Percentiles rank a stretch among this genome's conserved stretches.
Evolutionary conservation across 2,329 filamentous ascomycete genomes (phyloP).

Genomic region (Monosporascus cannonballus): DNA sequence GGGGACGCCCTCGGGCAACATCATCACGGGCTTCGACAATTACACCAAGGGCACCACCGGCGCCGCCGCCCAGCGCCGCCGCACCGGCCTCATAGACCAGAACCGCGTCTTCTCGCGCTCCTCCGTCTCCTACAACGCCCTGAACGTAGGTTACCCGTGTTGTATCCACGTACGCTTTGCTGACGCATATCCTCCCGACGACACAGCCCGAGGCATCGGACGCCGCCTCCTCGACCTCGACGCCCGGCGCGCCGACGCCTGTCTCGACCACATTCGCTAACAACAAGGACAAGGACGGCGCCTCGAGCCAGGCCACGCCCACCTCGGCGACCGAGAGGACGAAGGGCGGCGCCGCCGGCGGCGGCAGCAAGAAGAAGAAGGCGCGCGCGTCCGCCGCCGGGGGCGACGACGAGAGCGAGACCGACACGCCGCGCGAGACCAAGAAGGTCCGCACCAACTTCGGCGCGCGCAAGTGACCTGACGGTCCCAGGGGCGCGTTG

Average conservation of each 20-base stretch:
- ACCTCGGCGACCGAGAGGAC: slow-evolving; percentile 42
- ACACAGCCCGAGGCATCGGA: slow-evolving; percentile 35
- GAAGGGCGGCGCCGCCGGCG: slow-evolving; percentile 23
- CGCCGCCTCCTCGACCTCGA: slow-evolving; percentile 36
- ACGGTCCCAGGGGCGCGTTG: no score
- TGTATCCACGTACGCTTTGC: not conserved
- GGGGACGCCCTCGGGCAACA: slow-evolving; percentile 84
- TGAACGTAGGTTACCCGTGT: slow-evolving; percentile 24
- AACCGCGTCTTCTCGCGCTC: slow-evolving; percentile 69
- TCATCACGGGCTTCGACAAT: slow-evolving; percentile 95
- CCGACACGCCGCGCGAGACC: slow-evolving; percentile 39
- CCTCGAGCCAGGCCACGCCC: slow-evolving; percentile 49
- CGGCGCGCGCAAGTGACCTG: slow-evolving; percentile 44
- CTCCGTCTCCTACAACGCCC: slow-evolving; percentile 54
- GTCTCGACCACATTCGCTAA: slow-evolving; percentile 44
- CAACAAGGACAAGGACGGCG: slow-evolving; percentile 31
- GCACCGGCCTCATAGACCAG: slow-evolving; percentile 59
- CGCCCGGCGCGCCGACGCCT: slow-evolving; percentile 47
- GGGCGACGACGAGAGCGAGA: slow-evolving; percentile 50
- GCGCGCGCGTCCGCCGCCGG: slow-evolving; percentile 38
- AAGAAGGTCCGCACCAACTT: slow-evolving; percentile 56
- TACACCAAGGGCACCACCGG: slow-evolving; percentile 85
- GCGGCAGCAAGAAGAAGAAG: slow-evolving; percentile 41
- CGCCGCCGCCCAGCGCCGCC: slow-evolving; percentile 56
- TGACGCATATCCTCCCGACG: not conserved